Evolutionary conservation across 208 protist genomes (phyloP), one percentile per base, ranked within the genome.

Genomic region (Crithidia bombi): DNA sequence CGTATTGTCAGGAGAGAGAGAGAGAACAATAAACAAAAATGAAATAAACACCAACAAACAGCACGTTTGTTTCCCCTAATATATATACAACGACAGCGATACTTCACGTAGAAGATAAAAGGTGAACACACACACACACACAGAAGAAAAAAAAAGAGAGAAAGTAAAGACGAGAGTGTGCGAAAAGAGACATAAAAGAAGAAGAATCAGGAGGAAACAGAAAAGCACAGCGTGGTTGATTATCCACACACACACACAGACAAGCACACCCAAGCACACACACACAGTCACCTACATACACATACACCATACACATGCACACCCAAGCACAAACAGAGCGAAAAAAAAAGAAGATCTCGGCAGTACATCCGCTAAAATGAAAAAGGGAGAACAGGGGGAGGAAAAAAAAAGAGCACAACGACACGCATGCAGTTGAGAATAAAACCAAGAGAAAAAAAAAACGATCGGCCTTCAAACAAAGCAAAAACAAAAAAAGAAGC

Each of bases 321-420:
- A n/a, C n/a, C n/a, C n/a, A n/a, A n/a, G n/a, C n/a, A n/a, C 39
- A 54, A 68, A 70, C 10, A 73, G 50, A 25, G 35, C 5, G 41
- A 64, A 4, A 50, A 49, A 28, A 35, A 46, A 62, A 47, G 5
- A 35, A 62, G 4, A 10, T 46, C n/a, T 5, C 44, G 26, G 9
- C 6, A 21, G 23, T 62, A 26, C 26, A 19, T 28, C 11, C 12
- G 5, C 5, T 30, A 65, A 14, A 52, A 23, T 3, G 25, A 17
- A 49, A 50, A 21, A 30, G 5, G 33, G 35, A 21, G 21, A 72
- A 67, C 25, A 71, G 25, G 44, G 50, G 35, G 38, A 64, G 54
- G 25, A 43, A 25, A 23, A 15, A 35, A n/a, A 63, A 19, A 44
- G 38, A 9, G 39, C 0, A 63, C 12, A 47, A n/a, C 36, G 36